Conservation (phyloP, 2,329 filamentous ascomycete genomes). For the Penicillium verrucosum region DNA sequence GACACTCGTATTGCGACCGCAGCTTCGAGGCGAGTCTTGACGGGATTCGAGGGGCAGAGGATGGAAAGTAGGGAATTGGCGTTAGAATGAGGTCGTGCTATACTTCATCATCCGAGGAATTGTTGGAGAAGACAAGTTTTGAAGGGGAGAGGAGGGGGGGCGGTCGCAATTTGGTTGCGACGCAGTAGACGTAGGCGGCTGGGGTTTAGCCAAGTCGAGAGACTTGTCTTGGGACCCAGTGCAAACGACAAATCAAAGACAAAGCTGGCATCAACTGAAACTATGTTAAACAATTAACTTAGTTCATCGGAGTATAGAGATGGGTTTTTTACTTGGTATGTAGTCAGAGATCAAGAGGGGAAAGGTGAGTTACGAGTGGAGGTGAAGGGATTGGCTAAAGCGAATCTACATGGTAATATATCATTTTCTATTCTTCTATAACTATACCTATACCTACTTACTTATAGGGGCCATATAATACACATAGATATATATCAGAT, state of each 20-base stretch:
- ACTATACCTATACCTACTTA: not conserved
- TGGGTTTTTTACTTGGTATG: not conserved
- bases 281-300: not conserved
- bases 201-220: conserved; percentile 10
- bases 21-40: conserved; percentile 10
- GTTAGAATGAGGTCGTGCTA: conserved; percentile 19
- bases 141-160: conserved; percentile 14
- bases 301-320: not conserved
- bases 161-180: conserved; percentile 16
- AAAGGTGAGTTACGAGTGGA: not conserved
- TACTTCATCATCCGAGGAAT: conserved; percentile 26
- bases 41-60: conserved; percentile 19
- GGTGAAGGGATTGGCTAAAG: not conserved
- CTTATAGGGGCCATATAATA: not conserved
- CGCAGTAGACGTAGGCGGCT: conserved; percentile 13
- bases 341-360: not conserved
- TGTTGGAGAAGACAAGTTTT: conserved; percentile 12
- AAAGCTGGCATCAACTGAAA: not conserved
- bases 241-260: not conserved
- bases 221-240: conserved; percentile 9
- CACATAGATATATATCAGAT: not conserved
- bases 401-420: not conserved
- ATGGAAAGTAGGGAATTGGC: conserved; percentile 19
- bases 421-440: not conserved
- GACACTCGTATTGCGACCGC: conserved; percentile 29